Conservation (phyloP, 2,329 filamentous ascomycete genomes). For the Penicillium sp. region DNA sequence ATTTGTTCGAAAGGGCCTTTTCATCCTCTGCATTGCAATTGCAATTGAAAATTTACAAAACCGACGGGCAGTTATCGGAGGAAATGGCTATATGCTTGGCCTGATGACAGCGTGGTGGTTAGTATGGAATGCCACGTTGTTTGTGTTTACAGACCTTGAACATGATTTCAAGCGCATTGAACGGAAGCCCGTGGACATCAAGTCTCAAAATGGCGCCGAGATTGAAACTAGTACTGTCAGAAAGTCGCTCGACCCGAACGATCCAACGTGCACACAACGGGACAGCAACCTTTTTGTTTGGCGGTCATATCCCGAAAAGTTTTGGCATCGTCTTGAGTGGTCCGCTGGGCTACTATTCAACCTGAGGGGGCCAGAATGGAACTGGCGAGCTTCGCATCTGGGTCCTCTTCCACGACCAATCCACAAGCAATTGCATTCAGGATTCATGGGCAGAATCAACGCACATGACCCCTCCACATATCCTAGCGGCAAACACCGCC, state of each 20-base stretch:
- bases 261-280: neutral
- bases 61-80: conserved; percentile 43
- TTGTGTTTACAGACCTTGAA: conserved; percentile 50
- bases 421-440: conserved; percentile 18
- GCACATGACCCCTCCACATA: conserved; percentile 25
- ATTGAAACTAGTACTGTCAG: neutral
- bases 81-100: conserved; percentile 48
- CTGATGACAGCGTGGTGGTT: conserved; percentile 47
- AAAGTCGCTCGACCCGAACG: neutral
- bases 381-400: conserved; percentile 47
- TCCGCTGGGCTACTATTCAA: conserved; percentile 49
- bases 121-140: conserved; percentile 46
- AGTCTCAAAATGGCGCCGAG: neutral
- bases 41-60: conserved; percentile 39
- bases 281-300: conserved; percentile 37
- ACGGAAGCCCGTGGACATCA: conserved; percentile 16
- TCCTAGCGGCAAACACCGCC: conserved; percentile 39
- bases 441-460: conserved; percentile 11
- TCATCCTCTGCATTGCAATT: conserved; percentile 37
- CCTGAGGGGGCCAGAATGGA: conserved; percentile 55
- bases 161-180: conserved; percentile 51
- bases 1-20: conserved; percentile 40
- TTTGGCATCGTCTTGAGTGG: conserved; percentile 51
- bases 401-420: conserved; percentile 27
- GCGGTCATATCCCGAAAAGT: conserved; percentile 46